Conservation (phyloP, 2,329 filamentous ascomycete species). For the Fusarium paranaense region DNA sequence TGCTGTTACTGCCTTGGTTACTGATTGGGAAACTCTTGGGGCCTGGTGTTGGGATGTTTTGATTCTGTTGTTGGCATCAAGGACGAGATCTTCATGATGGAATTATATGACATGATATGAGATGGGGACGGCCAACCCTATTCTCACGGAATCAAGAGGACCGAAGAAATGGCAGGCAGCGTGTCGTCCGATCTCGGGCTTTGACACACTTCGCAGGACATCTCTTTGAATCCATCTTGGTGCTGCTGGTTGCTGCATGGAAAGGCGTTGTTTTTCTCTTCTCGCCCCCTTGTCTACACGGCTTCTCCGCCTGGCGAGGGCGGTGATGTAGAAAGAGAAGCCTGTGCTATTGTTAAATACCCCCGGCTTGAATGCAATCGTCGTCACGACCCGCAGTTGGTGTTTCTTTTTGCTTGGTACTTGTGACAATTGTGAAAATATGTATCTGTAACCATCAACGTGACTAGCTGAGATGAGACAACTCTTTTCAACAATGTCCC, state of each 20-base stretch:
- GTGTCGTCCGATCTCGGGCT: background rate
- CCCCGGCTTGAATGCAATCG: constrained; percentile 25
- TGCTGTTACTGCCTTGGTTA: constrained; percentile 24
- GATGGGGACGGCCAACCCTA: constrained; percentile 8
- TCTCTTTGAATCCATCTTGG: constrained; percentile 5
- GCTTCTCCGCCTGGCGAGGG: constrained; percentile 11
- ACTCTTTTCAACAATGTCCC: background rate
- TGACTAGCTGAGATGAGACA: background rate
- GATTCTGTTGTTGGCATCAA: constrained; percentile 28
- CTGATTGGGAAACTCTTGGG: constrained; percentile 27
- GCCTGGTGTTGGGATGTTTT: constrained; percentile 40
- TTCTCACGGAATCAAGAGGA: constrained; percentile 2
- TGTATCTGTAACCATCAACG: background rate
- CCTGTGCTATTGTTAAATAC: constrained; percentile 26
- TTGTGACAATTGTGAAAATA: background rate
- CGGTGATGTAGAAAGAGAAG: constrained; percentile 20
- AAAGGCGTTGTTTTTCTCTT: constrained; percentile 16
- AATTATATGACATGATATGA: constrained; percentile 15
- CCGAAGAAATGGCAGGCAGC: background rate
- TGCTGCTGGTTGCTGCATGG: constrained; percentile 26
- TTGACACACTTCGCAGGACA: background rate
- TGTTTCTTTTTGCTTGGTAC: background rate
- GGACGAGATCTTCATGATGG: constrained; percentile 31
- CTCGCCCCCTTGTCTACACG: background rate
- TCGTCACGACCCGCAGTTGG: constrained; percentile 5